Evolutionary conservation across 108 stramenopile species (phyloP), one percentile per base, ranked within the genome.

Genomic region (Skeletonema tropicum): DNA sequence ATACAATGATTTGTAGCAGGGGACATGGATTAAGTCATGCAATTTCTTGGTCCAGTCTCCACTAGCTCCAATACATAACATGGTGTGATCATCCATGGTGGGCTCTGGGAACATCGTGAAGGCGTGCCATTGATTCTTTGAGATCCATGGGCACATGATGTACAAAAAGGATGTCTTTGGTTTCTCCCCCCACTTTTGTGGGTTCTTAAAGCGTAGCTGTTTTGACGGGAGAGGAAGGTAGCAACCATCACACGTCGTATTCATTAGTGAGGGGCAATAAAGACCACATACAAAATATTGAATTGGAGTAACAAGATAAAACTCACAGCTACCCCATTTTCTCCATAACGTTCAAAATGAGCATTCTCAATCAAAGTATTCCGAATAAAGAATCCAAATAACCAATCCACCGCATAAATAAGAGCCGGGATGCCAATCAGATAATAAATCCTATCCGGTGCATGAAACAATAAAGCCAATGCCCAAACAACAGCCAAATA

Each of bases 401-500:
- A 19, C 14, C 23, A 57, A 57, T 66, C 65, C 14, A 55, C 15
- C 13, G 66, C 35, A 26, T 74, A 74, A 23, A 74, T 26, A n/a
- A 68, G 30, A 8, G 67, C 10, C 23, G 74, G 67, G 19, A 68
- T 68, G n/a, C 74, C 74, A 33, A 74, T 65, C 26, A 74, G 19
- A 55, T 35, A 69, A 67, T 49, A 69, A 15, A 74, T 74, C 12
- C 67, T 49, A 9, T 52, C 32, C 30, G 74, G 74, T 17, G 74
- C 74, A 58, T 74, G 74, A 6, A 11, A 74, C 6, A 74, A 6
- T 25, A 74, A 23, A 36, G 74, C 67, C 1, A 59, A 25, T 5
- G 57, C 74, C 74, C 74, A 74, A 13, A 74, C 26, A 8, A 68
- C 17, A 25, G 66, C 68, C 11, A 74, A 66, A 13, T 69, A 68